A percentile compares a stretch with the other conserved stretches of the same genome.
phyloP scores from a whole-genome alignment of 2,329 filamentous ascomycete species.

The Botrytis hyacinthi region DNA sequence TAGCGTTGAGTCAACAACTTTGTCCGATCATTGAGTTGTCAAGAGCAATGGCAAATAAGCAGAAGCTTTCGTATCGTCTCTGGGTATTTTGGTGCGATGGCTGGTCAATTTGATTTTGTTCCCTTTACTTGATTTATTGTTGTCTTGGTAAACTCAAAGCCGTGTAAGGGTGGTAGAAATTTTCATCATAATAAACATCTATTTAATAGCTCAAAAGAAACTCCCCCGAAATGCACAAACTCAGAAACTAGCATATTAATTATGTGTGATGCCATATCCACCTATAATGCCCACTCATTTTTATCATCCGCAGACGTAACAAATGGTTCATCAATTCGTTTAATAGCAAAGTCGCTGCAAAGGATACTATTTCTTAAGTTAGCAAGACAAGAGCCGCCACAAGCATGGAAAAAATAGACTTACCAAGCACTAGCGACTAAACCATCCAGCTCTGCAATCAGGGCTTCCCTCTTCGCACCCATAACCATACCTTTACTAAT shows the following conservation, averaged over 20 bases:
- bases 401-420: constrained; percentile 38
- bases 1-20: constrained; percentile 4
- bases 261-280: neutral
- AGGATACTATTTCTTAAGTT: constrained; percentile 63
- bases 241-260: neutral
- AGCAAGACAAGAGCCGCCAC: constrained; percentile 3
- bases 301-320: constrained; percentile 69
- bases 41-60: constrained; percentile 4
- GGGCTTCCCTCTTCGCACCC: constrained; percentile 72
- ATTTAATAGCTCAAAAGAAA: neutral
- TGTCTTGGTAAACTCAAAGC: neutral
- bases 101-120: neutral
- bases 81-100: neutral
- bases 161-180: neutral
- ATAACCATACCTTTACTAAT: constrained; percentile 73
- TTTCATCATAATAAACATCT: neutral
- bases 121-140: neutral
- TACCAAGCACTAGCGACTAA: constrained; percentile 87
- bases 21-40: constrained; percentile 1
- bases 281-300: constrained; percentile 68
- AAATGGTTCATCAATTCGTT: constrained; percentile 91
- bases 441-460: constrained; percentile 87
- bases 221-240: neutral
- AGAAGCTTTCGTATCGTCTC: neutral
- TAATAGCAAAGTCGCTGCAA: constrained; percentile 93